Evolutionary conservation across 2,329 filamentous ascomycete species (phyloP), one percentile per base, ranked within the genome.

Genomic region (Penicillium griseofulvum): DNA sequence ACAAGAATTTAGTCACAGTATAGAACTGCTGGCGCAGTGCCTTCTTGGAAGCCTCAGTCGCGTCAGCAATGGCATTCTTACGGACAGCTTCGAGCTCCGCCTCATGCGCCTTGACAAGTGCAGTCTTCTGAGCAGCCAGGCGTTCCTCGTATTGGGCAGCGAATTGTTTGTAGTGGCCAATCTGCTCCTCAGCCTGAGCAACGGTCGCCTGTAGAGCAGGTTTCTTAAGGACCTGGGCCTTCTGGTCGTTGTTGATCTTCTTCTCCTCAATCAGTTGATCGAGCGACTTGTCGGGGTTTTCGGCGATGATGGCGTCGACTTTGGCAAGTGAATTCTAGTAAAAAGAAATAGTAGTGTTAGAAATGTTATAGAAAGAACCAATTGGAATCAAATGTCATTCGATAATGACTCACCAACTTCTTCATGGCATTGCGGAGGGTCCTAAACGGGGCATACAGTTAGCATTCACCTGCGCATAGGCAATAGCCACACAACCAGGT

Each of bases 361-460:
- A 58, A 31, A 44, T 28, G 7, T 16, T 16, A 11, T n/a, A 29
- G 52, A 53, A 17, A 17, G 14, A 41, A 9, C 12, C 10, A 49
- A 24, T 41, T 33, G 43, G 24, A 45, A 22, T 17, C 8, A 11
- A 33, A n/a, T 19, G 11, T 6, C 42, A 33, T 24, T 34, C 9
- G 9, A 29, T 14, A 26, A 11, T 17, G 37, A 29, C 89, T 78
- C 77, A 96, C 90, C 68, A 97, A 87, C 79, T 97, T 97, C 84
- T 97, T 97, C 80, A 87, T 89, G 69, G 94, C 79, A 75, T 94
- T 96, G 70, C 93, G 91, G 67, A 97, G 89, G 75, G 85, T 91
- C 82, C 91, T 96, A 57, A 42, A 56, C 10, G 60, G 24, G 57
- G 45, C 22, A 52, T 52, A 17, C 41, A 49, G 50, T 65, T 60